Conservation (phyloP, 2,329 filamentous ascomycete genomes). For the Ceratocystis smalleyi region DNA sequence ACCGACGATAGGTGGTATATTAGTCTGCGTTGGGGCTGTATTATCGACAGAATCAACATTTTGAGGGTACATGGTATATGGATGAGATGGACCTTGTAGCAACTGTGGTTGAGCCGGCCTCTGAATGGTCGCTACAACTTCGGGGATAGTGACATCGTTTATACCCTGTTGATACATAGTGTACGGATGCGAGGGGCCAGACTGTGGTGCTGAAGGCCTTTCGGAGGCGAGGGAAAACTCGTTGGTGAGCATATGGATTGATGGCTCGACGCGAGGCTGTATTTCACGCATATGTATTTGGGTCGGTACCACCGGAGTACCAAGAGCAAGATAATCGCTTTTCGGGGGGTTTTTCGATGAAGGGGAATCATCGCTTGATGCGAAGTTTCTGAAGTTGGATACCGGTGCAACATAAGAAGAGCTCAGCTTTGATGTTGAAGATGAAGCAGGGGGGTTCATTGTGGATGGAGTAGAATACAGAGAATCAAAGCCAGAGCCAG, state of each 20-base stretch:
- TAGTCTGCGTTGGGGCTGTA: constrained; percentile 24
- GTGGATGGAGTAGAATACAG: background rate
- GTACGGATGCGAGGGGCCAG: constrained; percentile 16
- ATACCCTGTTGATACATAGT: constrained; percentile 17
- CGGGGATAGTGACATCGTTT: constrained; percentile 2
- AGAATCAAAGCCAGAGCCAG: background rate
- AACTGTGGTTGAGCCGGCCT: constrained; percentile 3
- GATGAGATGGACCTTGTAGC: constrained; percentile 53
- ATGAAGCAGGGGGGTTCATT: background rate
- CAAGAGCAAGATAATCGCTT: constrained; percentile 10
- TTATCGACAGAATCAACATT: constrained; percentile 58
- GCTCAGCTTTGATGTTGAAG: background rate
- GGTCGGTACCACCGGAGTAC: background rate
- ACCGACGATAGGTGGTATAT: constrained; percentile 58
- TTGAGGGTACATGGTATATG: constrained; percentile 74
- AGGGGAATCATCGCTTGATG: background rate
- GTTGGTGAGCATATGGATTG: constrained; percentile 7
- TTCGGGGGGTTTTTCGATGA: constrained; percentile 11
- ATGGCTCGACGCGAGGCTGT: background rate
- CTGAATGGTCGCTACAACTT: background rate
- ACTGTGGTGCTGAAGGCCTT: constrained; percentile 4
- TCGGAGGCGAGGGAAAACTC: constrained; percentile 13
- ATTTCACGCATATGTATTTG: background rate
- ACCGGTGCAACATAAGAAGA: background rate
- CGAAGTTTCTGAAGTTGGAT: background rate